Evolutionary conservation across 2,329 filamentous ascomycete genomes (phyloP).

Genomic region (Paecilomyces fulvus): DNA sequence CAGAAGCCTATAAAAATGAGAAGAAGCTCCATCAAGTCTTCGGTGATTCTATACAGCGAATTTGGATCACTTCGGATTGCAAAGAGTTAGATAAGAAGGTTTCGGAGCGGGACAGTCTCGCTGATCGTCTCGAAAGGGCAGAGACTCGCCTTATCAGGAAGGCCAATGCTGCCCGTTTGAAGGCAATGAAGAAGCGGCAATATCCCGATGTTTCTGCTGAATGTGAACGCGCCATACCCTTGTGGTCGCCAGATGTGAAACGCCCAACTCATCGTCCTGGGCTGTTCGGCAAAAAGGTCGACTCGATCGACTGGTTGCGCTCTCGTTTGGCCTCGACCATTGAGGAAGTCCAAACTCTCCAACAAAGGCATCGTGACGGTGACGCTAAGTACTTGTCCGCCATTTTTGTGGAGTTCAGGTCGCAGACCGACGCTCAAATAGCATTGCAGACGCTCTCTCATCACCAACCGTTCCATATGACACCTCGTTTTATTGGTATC

Average conservation of each 20-base stretch:
- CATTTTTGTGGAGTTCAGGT: conserved; percentile 83
- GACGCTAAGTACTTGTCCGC: conserved; percentile 60
- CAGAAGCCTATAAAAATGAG: conserved; percentile 67
- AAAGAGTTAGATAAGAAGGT: conserved; percentile 71
- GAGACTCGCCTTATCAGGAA: conserved; percentile 76
- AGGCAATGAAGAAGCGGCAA: conserved; percentile 40
- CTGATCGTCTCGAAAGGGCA: conserved; percentile 72
- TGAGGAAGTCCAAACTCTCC: conserved; percentile 57
- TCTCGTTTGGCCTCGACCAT: conserved; percentile 63
- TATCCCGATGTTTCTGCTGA: conserved; percentile 16
- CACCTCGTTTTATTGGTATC: conserved; percentile 76
- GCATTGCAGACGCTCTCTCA: conserved; percentile 79
- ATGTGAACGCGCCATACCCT: conserved; percentile 19
- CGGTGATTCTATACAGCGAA: conserved; percentile 65
- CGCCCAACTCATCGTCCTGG: conserved; percentile 65
- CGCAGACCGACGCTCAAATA: conserved; percentile 72
- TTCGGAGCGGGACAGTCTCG: conserved; percentile 66
- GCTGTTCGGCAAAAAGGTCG: conserved; percentile 72
- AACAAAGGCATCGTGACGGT: conserved; percentile 55
- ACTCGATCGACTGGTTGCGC: conserved; percentile 82
- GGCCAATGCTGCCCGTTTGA: conserved; percentile 62
- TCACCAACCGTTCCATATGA: conserved; percentile 78
- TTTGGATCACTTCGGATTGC: conserved; percentile 76
- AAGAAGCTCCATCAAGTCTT: conserved; percentile 68
- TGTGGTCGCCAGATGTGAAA: conserved; percentile 35